These are phyloP conservation scores for Candida neerlandica DNA, from an alignment of 1,139 yeast species.

Conservation along the genomic window DNA sequence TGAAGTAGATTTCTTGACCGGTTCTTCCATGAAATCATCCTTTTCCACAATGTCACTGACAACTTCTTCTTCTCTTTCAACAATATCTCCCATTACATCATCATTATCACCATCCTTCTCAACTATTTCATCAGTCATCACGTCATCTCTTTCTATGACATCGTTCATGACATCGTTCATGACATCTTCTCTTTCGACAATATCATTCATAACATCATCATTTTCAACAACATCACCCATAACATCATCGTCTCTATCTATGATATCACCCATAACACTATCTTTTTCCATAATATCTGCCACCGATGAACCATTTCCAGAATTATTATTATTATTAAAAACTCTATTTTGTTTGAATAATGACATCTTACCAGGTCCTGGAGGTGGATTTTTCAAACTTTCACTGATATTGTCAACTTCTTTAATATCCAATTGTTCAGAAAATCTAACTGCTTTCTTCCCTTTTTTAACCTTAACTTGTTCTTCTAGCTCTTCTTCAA, in stretches of 20 bases:
- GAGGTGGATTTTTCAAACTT: conserved; percentile 32
- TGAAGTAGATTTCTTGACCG: conserved; percentile 16
- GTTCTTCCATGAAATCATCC: background rate
- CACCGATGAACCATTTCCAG: background rate
- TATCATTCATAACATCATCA: conserved; percentile 1
- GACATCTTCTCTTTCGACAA: conserved; percentile 12
- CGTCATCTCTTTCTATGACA: conserved; percentile 11
- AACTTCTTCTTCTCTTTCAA: background rate
- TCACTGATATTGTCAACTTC: conserved; percentile 62
- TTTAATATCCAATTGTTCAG: conserved; percentile 53
- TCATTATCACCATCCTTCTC: conserved; percentile 12
- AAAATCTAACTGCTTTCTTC: conserved; percentile 55
- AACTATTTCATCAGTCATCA: conserved; percentile 10
- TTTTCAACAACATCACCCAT: conserved; percentile 12
- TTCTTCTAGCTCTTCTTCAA: background rate
- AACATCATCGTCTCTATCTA: conserved; percentile 12
- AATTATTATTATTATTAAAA: conserved; percentile 9
- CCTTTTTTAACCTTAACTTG: conserved; percentile 8
- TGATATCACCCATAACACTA: conserved; percentile 11
- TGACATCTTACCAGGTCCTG: conserved; percentile 13
- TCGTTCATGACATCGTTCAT: conserved; percentile 9
- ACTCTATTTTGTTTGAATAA: conserved; percentile 18
- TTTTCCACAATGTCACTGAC: background rate
- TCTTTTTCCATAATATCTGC: conserved; percentile 5
- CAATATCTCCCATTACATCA: background rate